phyloP scores from a whole-genome alignment of 164 flowering plant species.

The Nelumbo lutea region DNA sequence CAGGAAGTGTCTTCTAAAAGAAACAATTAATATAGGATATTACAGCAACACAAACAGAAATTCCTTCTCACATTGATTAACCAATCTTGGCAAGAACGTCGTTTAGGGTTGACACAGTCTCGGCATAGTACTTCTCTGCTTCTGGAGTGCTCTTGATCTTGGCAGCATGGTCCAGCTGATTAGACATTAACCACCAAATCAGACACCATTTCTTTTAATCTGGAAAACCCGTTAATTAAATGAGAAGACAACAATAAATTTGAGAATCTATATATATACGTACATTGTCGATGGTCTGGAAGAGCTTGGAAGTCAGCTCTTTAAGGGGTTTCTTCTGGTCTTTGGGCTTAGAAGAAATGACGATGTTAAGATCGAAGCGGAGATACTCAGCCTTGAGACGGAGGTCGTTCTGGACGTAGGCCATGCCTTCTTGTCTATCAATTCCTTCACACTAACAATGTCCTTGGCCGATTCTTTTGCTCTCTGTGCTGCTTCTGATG shows the following conservation, averaged over 20 bases:
- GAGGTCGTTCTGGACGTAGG: conserved; percentile 86
- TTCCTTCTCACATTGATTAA: too few species aligned
- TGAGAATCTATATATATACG: conserved; percentile 19
- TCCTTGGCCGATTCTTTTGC: conserved; percentile 92
- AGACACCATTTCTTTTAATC: background rate
- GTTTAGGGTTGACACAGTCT: conserved; percentile 60
- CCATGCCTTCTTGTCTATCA: conserved; percentile 91
- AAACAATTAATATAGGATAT: too few species aligned
- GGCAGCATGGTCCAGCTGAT: conserved; percentile 84
- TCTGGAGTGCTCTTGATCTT: conserved; percentile 73
- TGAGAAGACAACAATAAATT: background rate
- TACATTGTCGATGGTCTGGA: conserved; percentile 49
- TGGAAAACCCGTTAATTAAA: background rate
- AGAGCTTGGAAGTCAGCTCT: conserved; percentile 80
- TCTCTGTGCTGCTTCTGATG: conserved; percentile 59
- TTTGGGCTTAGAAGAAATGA: conserved; percentile 74
- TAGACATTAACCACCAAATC: conserved; percentile 2
- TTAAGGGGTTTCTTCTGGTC: conserved; percentile 71
- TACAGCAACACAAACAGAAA: too few species aligned
- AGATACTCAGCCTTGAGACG: conserved; percentile 72
- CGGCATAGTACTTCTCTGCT: conserved; percentile 79
- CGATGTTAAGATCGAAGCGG: conserved; percentile 83
- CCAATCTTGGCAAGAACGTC: conserved; percentile 80
- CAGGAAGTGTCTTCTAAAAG: too few species aligned
- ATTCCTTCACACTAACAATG: conserved; percentile 64